Percentiles rank a stretch among this genome's conserved stretches.
Evolutionary conservation across 2,329 filamentous ascomycete genomes (phyloP).

Genomic region (Trichoderma arundinaceum): DNA sequence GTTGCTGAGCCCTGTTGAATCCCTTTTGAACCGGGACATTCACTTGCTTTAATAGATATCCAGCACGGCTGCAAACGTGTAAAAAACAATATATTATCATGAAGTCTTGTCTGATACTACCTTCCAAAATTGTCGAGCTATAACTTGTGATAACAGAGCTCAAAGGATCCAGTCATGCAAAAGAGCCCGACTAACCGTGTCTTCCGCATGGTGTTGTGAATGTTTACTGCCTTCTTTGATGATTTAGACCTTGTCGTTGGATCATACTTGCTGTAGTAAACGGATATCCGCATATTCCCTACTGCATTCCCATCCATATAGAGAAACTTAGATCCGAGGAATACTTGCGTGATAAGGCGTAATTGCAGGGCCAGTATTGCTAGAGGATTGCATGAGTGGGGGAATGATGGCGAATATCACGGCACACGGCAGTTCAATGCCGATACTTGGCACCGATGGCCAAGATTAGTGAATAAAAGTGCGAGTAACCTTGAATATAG

Average conservation of each 20-base stretch:
- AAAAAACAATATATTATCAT: neutral
- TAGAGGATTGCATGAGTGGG: constrained; percentile 10
- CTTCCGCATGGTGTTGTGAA: neutral
- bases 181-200: neutral
- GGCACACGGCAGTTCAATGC: neutral
- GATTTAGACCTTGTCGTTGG: neutral
- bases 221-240: neutral
- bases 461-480: neutral
- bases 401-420: constrained; percentile 6
- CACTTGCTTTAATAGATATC: constrained; percentile 17
- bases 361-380: constrained; percentile 19
- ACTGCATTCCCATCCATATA: neutral
- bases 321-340: neutral
- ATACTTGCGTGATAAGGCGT: constrained; percentile 11
- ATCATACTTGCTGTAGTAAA: neutral
- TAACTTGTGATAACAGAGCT: neutral
- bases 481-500: neutral
- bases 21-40: neutral
- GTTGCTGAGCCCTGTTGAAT: neutral
- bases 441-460: neutral
- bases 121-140: neutral
- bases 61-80: neutral
- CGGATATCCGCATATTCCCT: neutral
- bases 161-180: neutral
- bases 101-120: neutral